Evolutionary conservation across 2,329 filamentous ascomycete species (phyloP).

Genomic region (Atkinsonella hypoxylon): DNA sequence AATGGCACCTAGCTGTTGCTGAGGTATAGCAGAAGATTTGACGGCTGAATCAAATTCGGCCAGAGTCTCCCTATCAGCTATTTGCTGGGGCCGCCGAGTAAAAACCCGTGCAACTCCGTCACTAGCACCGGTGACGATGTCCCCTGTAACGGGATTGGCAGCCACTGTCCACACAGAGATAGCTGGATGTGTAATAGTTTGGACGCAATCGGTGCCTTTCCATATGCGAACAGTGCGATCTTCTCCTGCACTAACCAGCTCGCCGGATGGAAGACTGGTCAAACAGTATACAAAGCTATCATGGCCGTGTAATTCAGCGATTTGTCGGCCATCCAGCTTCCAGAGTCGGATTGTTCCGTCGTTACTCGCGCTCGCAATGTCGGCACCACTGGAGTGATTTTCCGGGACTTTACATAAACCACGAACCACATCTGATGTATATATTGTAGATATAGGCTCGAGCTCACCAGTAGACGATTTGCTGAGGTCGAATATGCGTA

Average conservation of each 20-base stretch:
- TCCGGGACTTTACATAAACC: constrained; percentile 74
- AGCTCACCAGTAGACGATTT: constrained; percentile 42
- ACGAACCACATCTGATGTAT: constrained; percentile 72
- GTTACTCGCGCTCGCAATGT: constrained; percentile 93
- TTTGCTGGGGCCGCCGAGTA: constrained; percentile 55
- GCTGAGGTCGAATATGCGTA: constrained; percentile 69
- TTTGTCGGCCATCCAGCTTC: constrained; percentile 64
- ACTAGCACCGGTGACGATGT: constrained; percentile 88
- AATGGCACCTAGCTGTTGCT: constrained; percentile 70
- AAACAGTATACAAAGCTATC: constrained; percentile 92
- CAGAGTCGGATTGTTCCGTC: constrained; percentile 82
- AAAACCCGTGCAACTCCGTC: constrained; percentile 81
- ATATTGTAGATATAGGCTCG: constrained; percentile 40
- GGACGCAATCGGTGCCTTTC: constrained; percentile 70
- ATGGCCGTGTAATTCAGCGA: constrained; percentile 74
- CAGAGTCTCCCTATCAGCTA: constrained; percentile 56
- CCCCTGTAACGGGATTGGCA: constrained; percentile 69
- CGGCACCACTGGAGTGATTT: constrained; percentile 67
- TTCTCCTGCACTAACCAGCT: constrained; percentile 83
- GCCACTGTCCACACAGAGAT: constrained; percentile 94
- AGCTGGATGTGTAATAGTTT: constrained; percentile 93
- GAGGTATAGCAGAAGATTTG: constrained; percentile 72
- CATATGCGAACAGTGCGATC: constrained; percentile 90
- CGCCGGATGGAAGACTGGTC: constrained; percentile 64
- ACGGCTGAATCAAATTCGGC: constrained; percentile 72